Conservation (phyloP, 2,329 filamentous ascomycete genomes). For the Geosmithia putterillii region DNA sequence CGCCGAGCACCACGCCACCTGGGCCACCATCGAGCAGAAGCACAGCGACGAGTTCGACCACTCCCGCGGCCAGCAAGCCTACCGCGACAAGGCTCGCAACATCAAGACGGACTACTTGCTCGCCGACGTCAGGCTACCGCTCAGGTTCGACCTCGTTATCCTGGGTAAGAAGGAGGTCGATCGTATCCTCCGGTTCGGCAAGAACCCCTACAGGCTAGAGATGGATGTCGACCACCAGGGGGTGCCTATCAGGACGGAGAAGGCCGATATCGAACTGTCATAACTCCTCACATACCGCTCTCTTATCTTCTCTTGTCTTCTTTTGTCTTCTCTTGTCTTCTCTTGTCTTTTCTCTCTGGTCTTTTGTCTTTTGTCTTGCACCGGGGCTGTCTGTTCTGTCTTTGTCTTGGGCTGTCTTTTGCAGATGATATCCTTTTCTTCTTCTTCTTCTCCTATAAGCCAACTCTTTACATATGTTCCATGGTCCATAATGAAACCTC, state of each 20-base stretch:
- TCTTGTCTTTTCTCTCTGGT: background rate
- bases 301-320: background rate
- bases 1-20: conserved; percentile 11
- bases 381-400: too few relatives aligned
- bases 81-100: conserved; percentile 46
- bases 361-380: too few relatives aligned
- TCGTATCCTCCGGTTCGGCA: conserved; percentile 24
- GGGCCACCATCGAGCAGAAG: conserved; percentile 17
- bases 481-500: too few relatives aligned
- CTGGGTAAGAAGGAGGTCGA: conserved; percentile 37
- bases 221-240: conserved; percentile 28
- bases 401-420: too few relatives aligned
- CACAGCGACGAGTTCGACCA: conserved; percentile 24
- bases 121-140: conserved; percentile 28
- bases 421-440: too few relatives aligned
- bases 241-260: conserved; percentile 23
- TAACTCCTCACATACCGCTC: background rate
- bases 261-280: background rate
- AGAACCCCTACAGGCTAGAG: conserved; percentile 37
- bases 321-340: background rate
- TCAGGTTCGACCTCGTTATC: conserved; percentile 34
- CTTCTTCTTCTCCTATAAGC: too few relatives aligned
- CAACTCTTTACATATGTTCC: too few relatives aligned
- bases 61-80: conserved; percentile 38
- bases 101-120: conserved; percentile 40